Evolutionary conservation across 2,329 filamentous ascomycete species (phyloP).

Genomic region (Aspergillus oerlinghausenensis): DNA sequence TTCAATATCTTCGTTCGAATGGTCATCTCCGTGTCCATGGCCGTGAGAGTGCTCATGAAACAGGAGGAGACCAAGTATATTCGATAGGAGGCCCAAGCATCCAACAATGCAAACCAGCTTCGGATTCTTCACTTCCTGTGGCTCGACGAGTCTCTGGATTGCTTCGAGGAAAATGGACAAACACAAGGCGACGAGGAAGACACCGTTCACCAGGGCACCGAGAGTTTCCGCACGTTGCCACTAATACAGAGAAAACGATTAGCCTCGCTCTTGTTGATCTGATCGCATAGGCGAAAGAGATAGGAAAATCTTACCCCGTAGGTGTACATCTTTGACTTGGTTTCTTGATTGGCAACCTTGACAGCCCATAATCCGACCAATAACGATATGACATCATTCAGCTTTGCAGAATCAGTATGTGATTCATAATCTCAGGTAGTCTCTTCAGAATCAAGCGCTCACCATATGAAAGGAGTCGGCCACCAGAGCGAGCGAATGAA

Average conservation of each 20-base stretch:
- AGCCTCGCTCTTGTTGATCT: slow-evolving; percentile 4
- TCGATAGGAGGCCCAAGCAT: slow-evolving; percentile 77
- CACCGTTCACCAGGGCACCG: slow-evolving; percentile 92
- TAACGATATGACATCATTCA: slow-evolving; percentile 96
- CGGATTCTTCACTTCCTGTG: slow-evolving; percentile 79
- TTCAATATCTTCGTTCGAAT: slow-evolving; percentile 49
- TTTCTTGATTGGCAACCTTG: slow-evolving; percentile 75
- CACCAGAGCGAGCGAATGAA: slow-evolving; percentile 86
- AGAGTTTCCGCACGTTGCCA: slow-evolving; percentile 97
- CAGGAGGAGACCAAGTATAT: slow-evolving; percentile 81
- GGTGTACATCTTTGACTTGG: slow-evolving; percentile 81
- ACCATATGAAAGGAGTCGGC: slow-evolving; percentile 99
- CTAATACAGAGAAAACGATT: slow-evolving; percentile 38
- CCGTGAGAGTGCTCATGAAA: slow-evolving; percentile 91
- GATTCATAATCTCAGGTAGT: not conserved
- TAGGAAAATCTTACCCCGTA: slow-evolving; percentile 66
- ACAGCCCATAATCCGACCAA: slow-evolving; percentile 94
- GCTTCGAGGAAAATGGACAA: slow-evolving; percentile 96
- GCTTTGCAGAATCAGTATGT: slow-evolving; percentile 43
- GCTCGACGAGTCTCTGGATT: slow-evolving; percentile 84
- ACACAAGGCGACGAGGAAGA: slow-evolving; percentile 94
- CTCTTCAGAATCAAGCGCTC: slow-evolving; percentile 23
- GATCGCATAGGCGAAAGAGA: not conserved
- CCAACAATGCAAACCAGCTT: slow-evolving; percentile 86
- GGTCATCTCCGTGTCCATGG: slow-evolving; percentile 59